phyloP scores from a whole-genome alignment of 495 filamentous ascomycete species.

The Penicillium paradoxum region DNA sequence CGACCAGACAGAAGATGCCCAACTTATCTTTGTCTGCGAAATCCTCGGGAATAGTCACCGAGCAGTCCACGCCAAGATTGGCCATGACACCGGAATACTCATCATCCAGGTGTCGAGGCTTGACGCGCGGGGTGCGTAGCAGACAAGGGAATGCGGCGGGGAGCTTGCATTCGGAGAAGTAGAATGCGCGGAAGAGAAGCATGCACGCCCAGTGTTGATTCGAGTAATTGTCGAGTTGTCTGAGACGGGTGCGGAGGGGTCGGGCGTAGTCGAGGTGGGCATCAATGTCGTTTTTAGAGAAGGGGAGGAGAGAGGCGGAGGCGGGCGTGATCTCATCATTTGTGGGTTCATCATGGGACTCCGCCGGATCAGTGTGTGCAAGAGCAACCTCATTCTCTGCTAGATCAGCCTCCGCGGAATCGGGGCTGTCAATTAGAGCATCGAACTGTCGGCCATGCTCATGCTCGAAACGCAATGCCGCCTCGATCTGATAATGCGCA shows the following conservation, averaged over 20 bases:
- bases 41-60: conserved; percentile 24
- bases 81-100: conserved; percentile 28
- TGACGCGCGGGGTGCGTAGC: conserved; percentile 34
- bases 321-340: neutral
- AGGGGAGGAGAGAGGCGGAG: conserved; percentile 52
- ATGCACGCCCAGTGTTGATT: conserved; percentile 59
- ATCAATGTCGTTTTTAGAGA: conserved; percentile 53
- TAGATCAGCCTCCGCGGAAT: neutral
- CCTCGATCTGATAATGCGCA: conserved; percentile 89
- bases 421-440: conserved; percentile 20
- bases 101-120: conserved; percentile 27
- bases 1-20: conserved; percentile 46
- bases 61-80: conserved; percentile 31
- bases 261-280: conserved; percentile 29
- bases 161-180: conserved; percentile 60
- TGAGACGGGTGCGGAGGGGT: conserved; percentile 32
- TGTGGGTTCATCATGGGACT: neutral
- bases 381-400: neutral
- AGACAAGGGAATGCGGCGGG: conserved; percentile 58
- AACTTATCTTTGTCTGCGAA: conserved; percentile 28
- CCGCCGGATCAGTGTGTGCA: conserved; percentile 14
- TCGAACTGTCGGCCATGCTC: conserved; percentile 49
- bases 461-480: conserved; percentile 67
- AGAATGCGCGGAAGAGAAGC: conserved; percentile 70
- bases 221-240: conserved; percentile 30